Base-by-base conservation (phyloP, 2,329 filamentous ascomycete genomes). In the Proliferodiscus dingleyae region DNA sequence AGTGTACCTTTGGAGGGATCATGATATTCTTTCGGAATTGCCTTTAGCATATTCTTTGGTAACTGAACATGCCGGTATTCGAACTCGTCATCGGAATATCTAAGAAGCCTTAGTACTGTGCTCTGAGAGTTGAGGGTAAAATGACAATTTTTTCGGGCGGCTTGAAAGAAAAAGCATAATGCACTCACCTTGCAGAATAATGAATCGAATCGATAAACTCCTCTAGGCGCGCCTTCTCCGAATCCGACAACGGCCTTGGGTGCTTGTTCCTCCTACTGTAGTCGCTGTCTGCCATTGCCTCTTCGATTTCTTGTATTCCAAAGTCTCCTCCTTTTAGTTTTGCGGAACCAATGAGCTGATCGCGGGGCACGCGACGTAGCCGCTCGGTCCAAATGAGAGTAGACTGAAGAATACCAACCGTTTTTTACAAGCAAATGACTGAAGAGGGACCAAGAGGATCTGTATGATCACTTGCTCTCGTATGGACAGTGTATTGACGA, bases 41-140 rank as follows among this genome's bases (percentile, higher is more conserved):
- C 86, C 71, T 97, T 97, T 54, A 98, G 82, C 93, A 98, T 98
- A 58, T 89, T 84, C 71, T 98, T 98, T 34, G 93, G 93, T 23
- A 98, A 81, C 68, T 96, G 90, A 47, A 98, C 93, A 68, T 98
- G 93, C 55, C 93, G 87, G 71, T 98, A 98, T 71, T 98, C 93
- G 68, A 83, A 95, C 68, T 93, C 81, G 69, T 80, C 83, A 63
- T 98, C 93, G 22, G 85, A 90, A 67, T 98, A 98, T 67, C 93
- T 97, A 65, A 26, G 41, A 18, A 30, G 32, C 36, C 11, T 54
- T 57, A 51, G 59, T 23, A 56, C 48, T 29, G 26, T 46, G 29
- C 18, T 30, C 26, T 15, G 26, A 24, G 18, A 28, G 15, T 22
- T 21, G 19, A 10, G 34, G 28, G 28, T 21, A 19, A n/a, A n/a